phyloP scores from a whole-genome alignment of 805 yeast species.

The Myxozyma melibiosi region DNA sequence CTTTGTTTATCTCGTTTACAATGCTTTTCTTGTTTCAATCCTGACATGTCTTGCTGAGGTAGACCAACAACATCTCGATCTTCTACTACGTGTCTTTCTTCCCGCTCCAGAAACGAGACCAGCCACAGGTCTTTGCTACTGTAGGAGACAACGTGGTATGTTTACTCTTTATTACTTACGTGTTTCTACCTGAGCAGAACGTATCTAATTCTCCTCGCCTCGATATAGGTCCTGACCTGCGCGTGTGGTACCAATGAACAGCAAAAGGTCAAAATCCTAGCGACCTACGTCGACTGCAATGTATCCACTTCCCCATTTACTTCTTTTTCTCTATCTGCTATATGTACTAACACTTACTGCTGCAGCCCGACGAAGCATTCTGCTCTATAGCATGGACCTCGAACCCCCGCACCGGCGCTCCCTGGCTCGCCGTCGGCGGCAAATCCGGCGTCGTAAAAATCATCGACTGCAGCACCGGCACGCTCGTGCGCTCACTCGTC shows the following conservation, averaged over 20 bases:
- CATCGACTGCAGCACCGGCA: constrained; percentile 26
- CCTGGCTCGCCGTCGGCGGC: constrained; percentile 31
- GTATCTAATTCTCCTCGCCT: neutral
- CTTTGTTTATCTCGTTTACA: neutral
- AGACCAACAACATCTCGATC: constrained; percentile 23
- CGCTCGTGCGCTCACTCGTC: constrained; percentile 16
- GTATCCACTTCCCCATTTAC: neutral
- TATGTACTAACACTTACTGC: neutral
- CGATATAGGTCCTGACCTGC: constrained; percentile 12
- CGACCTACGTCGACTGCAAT: constrained; percentile 25
- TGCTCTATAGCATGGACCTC: constrained; percentile 27
- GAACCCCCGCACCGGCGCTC: constrained; percentile 20
- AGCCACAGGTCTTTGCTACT: constrained; percentile 25
- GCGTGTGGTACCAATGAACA: constrained; percentile 8
- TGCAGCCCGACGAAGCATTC: constrained; percentile 27
- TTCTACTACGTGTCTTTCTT: constrained; percentile 25
- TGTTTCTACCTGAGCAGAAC: neutral
- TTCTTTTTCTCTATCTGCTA: neutral
- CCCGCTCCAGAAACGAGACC: constrained; percentile 3
- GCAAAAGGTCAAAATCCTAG: constrained; percentile 10
- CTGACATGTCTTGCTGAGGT: too few species aligned
- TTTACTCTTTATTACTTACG: too few species aligned
- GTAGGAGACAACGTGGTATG: constrained; percentile 27
- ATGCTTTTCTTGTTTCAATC: too few species aligned
- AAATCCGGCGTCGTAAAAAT: constrained; percentile 27